Evolutionary conservation across 352 stramenopile species (phyloP).

Genomic region (Globisporangium cylindrosporum): DNA sequence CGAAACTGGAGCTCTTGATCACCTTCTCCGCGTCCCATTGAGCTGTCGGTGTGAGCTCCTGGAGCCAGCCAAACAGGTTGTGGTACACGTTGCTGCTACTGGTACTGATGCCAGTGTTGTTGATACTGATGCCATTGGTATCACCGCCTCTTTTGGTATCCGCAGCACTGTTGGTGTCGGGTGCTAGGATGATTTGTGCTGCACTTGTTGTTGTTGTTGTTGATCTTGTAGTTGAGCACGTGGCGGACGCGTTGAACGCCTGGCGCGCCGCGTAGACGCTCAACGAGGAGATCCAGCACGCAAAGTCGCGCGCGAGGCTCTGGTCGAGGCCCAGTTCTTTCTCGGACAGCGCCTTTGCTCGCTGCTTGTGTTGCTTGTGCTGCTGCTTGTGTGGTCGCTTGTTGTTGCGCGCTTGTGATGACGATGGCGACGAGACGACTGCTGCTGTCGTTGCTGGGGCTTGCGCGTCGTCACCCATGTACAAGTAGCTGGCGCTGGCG

Average conservation of each 20-base stretch:
- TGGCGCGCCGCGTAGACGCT: constrained; percentile 56
- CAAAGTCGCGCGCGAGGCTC: constrained; percentile 62
- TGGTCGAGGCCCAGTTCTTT: constrained; percentile 66
- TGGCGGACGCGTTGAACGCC: constrained; percentile 41
- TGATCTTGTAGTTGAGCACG: not conserved
- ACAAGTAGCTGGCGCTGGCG: constrained; percentile 28
- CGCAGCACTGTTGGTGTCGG: not conserved
- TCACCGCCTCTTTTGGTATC: not conserved
- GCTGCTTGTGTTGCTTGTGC: not conserved
- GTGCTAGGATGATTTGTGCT: constrained; percentile 14
- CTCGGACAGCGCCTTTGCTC: constrained; percentile 30
- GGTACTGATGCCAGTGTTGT: not conserved
- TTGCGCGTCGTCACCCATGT: constrained; percentile 41
- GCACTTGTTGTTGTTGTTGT: not conserved
- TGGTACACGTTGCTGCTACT: constrained; percentile 30
- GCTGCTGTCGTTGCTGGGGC: constrained; percentile 15
- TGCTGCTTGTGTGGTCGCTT: constrained; percentile 23
- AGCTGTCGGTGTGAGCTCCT: constrained; percentile 33
- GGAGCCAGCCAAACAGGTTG: constrained; percentile 43
- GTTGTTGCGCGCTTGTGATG: constrained; percentile 11
- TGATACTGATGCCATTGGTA: not conserved
- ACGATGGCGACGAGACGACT: not conserved
- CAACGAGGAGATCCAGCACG: constrained; percentile 60
- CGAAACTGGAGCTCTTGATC: constrained; percentile 59
- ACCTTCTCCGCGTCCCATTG: constrained; percentile 46